phyloP scores from a whole-genome alignment of 495 filamentous ascomycete genomes.

The Lasiosphaeria hispida region DNA sequence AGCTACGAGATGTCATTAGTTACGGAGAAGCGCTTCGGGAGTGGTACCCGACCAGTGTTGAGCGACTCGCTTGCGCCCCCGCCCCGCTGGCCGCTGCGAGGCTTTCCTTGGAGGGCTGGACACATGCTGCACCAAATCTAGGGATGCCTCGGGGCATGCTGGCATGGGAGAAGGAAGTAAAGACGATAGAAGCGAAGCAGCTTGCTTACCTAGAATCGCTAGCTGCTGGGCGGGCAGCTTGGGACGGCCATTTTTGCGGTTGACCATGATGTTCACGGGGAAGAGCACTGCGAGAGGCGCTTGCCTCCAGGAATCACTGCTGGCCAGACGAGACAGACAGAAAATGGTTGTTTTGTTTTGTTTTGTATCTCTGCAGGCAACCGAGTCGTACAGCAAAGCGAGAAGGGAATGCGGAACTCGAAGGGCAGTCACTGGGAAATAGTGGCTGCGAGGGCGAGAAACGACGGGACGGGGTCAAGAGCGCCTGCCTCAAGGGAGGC shows the following conservation, averaged over 20 bases:
- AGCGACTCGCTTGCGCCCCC: not conserved
- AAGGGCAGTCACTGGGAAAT: not conserved
- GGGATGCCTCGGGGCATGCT: not conserved
- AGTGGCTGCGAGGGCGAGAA: not conserved
- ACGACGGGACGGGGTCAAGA: not conserved
- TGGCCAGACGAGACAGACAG: not conserved
- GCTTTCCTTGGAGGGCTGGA: no score
- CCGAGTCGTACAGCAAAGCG: not conserved
- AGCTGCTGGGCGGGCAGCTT: conserved; percentile 49
- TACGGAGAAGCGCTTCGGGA: conserved; percentile 26
- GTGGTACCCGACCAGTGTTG: conserved; percentile 12
- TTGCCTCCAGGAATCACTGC: not conserved
- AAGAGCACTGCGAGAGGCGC: not conserved
- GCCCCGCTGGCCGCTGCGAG: no score
- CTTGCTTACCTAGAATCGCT: conserved; percentile 61
- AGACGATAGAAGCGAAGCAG: no score
- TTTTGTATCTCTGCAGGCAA: not conserved
- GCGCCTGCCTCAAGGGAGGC: not conserved
- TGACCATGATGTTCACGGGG: conserved; percentile 29
- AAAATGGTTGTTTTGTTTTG: not conserved
- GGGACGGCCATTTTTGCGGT: conserved; percentile 28
- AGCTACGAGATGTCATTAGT: conserved; percentile 42
- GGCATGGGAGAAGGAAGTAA: conserved; percentile 6
- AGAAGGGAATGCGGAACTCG: not conserved
- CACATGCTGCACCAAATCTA: no score